Evolutionary conservation across 2,329 filamentous ascomycete genomes (phyloP).

Genomic region (Colletotrichum chlorophyti): DNA sequence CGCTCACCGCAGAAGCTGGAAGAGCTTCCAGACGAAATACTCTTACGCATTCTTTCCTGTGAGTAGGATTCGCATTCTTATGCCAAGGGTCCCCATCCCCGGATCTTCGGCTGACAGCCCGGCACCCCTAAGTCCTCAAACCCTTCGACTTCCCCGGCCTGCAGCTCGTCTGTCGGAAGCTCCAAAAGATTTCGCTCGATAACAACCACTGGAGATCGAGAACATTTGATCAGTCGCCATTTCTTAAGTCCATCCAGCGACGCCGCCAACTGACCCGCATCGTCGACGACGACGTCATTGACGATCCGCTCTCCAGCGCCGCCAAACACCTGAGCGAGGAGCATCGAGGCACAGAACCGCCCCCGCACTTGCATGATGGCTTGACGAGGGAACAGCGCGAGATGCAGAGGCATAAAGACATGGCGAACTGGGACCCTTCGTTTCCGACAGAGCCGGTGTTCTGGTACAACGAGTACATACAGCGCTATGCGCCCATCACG

Average conservation of each 20-base stretch:
- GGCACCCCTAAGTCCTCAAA: constrained; percentile 60
- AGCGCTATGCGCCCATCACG: constrained; percentile 76
- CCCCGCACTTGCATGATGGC: constrained; percentile 30
- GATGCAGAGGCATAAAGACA: constrained; percentile 59
- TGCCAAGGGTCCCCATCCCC: constrained; percentile 4
- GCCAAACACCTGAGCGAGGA: constrained; percentile 20
- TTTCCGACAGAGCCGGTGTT: constrained; percentile 75
- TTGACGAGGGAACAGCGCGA: constrained; percentile 34
- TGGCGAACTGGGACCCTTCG: constrained; percentile 84
- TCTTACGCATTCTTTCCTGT: constrained; percentile 62
- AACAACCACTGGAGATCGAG: constrained; percentile 77
- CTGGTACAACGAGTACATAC: constrained; percentile 91
- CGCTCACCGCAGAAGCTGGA: constrained; percentile 43
- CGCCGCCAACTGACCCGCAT: constrained; percentile 45
- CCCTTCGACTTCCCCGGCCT: constrained; percentile 69
- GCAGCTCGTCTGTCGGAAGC: constrained; percentile 72
- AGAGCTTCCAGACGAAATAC: constrained; percentile 68
- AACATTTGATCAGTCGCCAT: constrained; percentile 75
- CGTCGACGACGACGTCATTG: constrained; percentile 17
- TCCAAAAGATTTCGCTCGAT: constrained; percentile 74
- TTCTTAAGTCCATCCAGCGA: constrained; percentile 67
- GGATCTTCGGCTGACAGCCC: constrained; percentile 20
- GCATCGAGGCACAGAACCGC: background rate
- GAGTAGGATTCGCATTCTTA: constrained; percentile 13
- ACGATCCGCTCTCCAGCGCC: constrained; percentile 25